Evolutionary conservation across 805 yeast species (phyloP).

Genomic region (Maudiozyma turicensis): DNA sequence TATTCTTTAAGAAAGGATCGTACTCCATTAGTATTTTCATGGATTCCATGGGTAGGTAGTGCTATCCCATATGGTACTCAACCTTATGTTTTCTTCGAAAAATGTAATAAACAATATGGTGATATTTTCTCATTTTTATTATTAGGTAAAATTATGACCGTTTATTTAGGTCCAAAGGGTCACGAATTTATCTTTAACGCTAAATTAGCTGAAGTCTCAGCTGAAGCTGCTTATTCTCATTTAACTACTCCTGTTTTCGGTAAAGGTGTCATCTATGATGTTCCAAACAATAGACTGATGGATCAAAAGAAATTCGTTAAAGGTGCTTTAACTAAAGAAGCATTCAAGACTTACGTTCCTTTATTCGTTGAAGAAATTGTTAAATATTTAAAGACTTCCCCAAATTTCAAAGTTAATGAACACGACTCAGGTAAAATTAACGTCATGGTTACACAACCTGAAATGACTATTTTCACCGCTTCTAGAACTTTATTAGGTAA

Average conservation of each 20-base stretch:
- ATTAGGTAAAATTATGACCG: slow-evolving; percentile 89
- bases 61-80: slow-evolving; percentile 84
- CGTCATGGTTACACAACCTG: slow-evolving; percentile 82
- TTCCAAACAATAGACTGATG: slow-evolving; percentile 89
- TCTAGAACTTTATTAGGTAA: slow-evolving; percentile 85
- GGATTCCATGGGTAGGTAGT: slow-evolving; percentile 94
- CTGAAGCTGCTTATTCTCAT: slow-evolving; percentile 92
- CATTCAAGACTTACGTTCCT: slow-evolving; percentile 82
- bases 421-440: slow-evolving; percentile 41
- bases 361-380: slow-evolving; percentile 69
- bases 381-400: slow-evolving; percentile 49
- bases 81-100: slow-evolving; percentile 82
- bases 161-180: slow-evolving; percentile 93
- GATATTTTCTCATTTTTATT: slow-evolving; percentile 86
- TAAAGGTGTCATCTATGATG: slow-evolving; percentile 93
- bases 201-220: slow-evolving; percentile 79
- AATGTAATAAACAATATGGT: slow-evolving; percentile 74
- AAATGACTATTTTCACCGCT: slow-evolving; percentile 93
- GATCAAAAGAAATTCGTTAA: slow-evolving; percentile 97
- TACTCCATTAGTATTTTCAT: slow-evolving; percentile 83
- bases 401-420: slow-evolving; percentile 36
- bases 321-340: slow-evolving; percentile 73
- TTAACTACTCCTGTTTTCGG: slow-evolving; percentile 99
- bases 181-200: slow-evolving; percentile 94
- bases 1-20: slow-evolving; percentile 71